Evolutionary conservation across 2,329 filamentous ascomycete genomes (phyloP).

Genomic region (Fusarium kyushuense): DNA sequence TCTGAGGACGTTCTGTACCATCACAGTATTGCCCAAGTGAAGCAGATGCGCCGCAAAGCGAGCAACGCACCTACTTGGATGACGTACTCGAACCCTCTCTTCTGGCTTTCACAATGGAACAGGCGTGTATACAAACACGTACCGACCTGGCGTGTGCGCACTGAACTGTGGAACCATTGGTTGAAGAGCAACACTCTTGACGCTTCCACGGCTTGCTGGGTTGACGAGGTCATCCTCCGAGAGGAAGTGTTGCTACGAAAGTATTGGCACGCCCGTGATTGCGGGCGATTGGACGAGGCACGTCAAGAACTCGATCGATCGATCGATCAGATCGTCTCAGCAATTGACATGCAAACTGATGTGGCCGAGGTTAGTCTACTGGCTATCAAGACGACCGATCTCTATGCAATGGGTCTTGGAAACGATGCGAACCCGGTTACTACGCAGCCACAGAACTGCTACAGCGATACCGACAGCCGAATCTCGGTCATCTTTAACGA

Average conservation of each 20-base stretch:
- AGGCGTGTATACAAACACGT: constrained; percentile 27
- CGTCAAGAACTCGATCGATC: constrained; percentile 20
- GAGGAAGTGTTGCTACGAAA: constrained; percentile 26
- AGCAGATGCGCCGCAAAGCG: neutral
- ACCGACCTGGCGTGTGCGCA: constrained; percentile 36
- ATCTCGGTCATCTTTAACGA: constrained; percentile 39
- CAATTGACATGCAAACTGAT: constrained; percentile 37
- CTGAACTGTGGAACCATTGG: constrained; percentile 38
- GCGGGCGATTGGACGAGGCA: constrained; percentile 15
- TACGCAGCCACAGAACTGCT: constrained; percentile 32
- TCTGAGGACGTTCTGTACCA: constrained; percentile 4
- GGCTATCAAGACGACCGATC: constrained; percentile 34
- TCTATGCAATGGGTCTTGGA: constrained; percentile 39
- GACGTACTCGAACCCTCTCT: neutral
- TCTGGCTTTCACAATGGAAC: constrained; percentile 22
- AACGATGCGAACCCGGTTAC: constrained; percentile 38
- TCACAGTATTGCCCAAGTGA: neutral
- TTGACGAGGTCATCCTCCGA: constrained; percentile 35
- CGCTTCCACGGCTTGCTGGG: constrained; percentile 35
- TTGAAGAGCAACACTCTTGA: constrained; percentile 22
- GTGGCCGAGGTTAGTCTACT: constrained; percentile 32
- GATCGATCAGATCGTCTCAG: constrained; percentile 33
- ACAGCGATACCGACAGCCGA: constrained; percentile 27
- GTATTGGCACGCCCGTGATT: constrained; percentile 35
- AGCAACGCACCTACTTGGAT: neutral